A percentile compares a stretch with the other conserved stretches of the same genome.
Conservation (phyloP, 2,329 filamentous ascomycete species). For the Ophiosphaerella korrae region DNA sequence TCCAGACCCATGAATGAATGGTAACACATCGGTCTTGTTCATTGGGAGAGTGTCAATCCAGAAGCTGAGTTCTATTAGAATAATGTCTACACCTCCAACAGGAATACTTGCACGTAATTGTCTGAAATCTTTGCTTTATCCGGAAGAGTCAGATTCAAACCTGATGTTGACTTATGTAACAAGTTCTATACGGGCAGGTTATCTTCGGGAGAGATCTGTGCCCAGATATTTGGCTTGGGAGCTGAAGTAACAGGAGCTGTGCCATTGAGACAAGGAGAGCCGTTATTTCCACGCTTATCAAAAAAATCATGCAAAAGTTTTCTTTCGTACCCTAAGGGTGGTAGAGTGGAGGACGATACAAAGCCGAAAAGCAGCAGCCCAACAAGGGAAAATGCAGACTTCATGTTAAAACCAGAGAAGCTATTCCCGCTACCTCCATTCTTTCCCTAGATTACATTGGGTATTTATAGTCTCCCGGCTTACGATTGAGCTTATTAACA, state of each 20-base stretch:
- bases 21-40: conserved; percentile 56
- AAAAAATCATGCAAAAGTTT: conserved; percentile 25
- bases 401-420: not conserved
- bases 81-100: not conserved
- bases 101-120: conserved; percentile 47
- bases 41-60: conserved; percentile 55
- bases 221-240: conserved; percentile 51
- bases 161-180: conserved; percentile 48
- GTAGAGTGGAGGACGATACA: conserved; percentile 13
- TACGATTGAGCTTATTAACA: not conserved
- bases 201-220: conserved; percentile 50
- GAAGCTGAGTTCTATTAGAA: conserved; percentile 21
- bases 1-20: conserved; percentile 50
- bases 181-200: conserved; percentile 52
- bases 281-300: conserved; percentile 20
- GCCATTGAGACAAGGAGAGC: conserved; percentile 14
- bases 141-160: conserved; percentile 54
- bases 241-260: conserved; percentile 29
- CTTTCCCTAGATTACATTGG: no score
- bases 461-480: not conserved
- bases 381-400: not conserved
- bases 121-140: conserved; percentile 48
- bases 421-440: not conserved
- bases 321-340: conserved; percentile 28
- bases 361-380: not conserved